Percentiles rank a stretch among this genome's conserved stretches.
These are phyloP conservation scores for Penicillium vulpinum DNA, from an alignment of 2,329 filamentous ascomycete genomes.

Conservation along the genomic window DNA sequence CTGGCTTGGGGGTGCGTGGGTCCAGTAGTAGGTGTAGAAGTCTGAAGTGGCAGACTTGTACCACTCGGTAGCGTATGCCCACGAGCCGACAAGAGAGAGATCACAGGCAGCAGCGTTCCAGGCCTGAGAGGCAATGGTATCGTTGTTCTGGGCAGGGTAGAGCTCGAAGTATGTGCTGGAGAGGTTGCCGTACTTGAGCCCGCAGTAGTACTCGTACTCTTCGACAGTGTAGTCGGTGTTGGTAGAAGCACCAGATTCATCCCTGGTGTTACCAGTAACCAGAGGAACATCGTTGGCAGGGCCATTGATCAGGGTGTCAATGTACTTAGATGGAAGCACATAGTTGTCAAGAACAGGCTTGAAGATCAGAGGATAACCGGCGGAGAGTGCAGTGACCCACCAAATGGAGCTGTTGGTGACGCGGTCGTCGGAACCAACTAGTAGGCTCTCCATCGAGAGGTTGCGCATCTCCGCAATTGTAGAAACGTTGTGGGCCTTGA, in stretches of 20 bases:
- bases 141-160: constrained; percentile 28
- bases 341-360: constrained; percentile 30
- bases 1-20: constrained; percentile 40
- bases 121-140: constrained; percentile 20
- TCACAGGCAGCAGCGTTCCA: constrained; percentile 32
- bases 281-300: constrained; percentile 39
- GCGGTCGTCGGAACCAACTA: constrained; percentile 28
- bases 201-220: constrained; percentile 28
- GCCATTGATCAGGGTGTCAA: constrained; percentile 26
- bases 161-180: constrained; percentile 28
- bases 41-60: constrained; percentile 24
- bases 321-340: constrained; percentile 29
- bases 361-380: constrained; percentile 31
- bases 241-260: constrained; percentile 31
- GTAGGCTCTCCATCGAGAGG: constrained; percentile 26
- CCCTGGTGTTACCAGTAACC: constrained; percentile 40
- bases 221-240: constrained; percentile 26
- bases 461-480: constrained; percentile 25
- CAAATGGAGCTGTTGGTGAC: constrained; percentile 26
- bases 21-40: constrained; percentile 42
- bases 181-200: constrained; percentile 36
- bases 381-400: constrained; percentile 32
- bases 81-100: constrained; percentile 26
- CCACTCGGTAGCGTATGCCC: constrained; percentile 33
- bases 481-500: constrained; percentile 24